Evolutionary conservation across 208 protist genomes (phyloP), one percentile per base, ranked within the genome.

Genomic region (Acanthamoeba divionensis): DNA sequence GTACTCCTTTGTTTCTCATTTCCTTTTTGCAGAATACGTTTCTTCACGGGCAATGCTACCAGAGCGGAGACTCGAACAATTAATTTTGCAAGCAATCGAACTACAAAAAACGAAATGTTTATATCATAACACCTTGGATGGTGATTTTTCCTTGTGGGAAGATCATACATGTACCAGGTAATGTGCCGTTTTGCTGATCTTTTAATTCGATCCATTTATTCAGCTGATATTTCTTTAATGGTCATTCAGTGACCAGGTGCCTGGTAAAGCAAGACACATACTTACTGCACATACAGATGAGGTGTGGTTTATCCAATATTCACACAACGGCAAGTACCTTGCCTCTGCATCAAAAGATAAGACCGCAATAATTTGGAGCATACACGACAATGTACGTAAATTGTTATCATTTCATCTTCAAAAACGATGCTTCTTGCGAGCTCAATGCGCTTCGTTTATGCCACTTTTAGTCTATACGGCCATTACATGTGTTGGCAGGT

Each of bases 301-400:
- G 77, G 93, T 96, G 26, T 96, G 95, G 95, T 94, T 77, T 52
- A 90, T 96, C 3, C 57, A 85, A 54, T 96, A 95, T 60, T 95
- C 92, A 4, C 66, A 95, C 79, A 62, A 90, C 52, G 94, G 94
- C 10, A 50, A 65, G 52, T 54, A 31, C 45, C 90, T 96, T 26
- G 95, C 95, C 7, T 93, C 91, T 0, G 93, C 92, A 2, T 95
- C 93, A 5, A 95, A 93, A 41, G 95, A 96, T 79, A 90, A 52
- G 57, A 79, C 75, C 0, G 85, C 93, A 18, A 92, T 95, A 13
- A 82, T 96, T 33, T 96, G 95, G 94, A 83, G 91, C 60, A 45
- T 94, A 31, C 67, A 63, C 52, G 69, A 85, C 10, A 50, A 33
- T 5, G 71, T 82, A 82, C 71, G 12, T 62, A 15, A n/a, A 15